These are phyloP conservation scores for Cucurbita maxima DNA, from an alignment of 306 rosid genomes.

Conservation along the genomic window DNA sequence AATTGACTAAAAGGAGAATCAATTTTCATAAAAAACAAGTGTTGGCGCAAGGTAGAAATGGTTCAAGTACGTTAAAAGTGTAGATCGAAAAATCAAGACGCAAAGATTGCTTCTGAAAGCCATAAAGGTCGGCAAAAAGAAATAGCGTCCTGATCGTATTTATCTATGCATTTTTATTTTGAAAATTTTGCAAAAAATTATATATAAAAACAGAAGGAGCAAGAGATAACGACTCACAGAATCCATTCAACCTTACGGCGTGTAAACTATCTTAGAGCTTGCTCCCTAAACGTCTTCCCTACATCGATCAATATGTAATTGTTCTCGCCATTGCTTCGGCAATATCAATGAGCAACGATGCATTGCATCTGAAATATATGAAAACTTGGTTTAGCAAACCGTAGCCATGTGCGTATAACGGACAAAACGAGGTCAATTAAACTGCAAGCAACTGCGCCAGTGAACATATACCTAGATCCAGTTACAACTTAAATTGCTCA, in stretches of 20 bases:
- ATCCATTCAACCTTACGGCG: conserved; percentile 53
- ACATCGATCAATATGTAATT: conserved; percentile 62
- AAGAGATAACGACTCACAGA: conserved; percentile 38
- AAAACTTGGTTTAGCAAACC: background rate
- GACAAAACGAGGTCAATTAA: background rate
- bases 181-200: background rate
- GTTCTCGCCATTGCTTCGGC: conserved; percentile 34
- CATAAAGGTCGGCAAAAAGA: background rate
- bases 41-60: background rate
- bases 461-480: background rate
- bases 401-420: background rate
- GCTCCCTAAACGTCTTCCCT: conserved; percentile 81
- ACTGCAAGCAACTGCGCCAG: background rate
- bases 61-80: background rate
- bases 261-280: conserved; percentile 80
- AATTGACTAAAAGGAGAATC: background rate
- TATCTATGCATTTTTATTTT: background rate
- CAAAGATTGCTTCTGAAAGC: background rate
- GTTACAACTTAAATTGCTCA: background rate
- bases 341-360: conserved; percentile 69
- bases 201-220: background rate
- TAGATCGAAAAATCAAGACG: background rate
- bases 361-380: conserved; percentile 45
- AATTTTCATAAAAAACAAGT: background rate
- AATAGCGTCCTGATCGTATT: background rate